Evolutionary conservation across 495 filamentous ascomycete species (phyloP).

Genomic region (Penicillium desertorum): DNA sequence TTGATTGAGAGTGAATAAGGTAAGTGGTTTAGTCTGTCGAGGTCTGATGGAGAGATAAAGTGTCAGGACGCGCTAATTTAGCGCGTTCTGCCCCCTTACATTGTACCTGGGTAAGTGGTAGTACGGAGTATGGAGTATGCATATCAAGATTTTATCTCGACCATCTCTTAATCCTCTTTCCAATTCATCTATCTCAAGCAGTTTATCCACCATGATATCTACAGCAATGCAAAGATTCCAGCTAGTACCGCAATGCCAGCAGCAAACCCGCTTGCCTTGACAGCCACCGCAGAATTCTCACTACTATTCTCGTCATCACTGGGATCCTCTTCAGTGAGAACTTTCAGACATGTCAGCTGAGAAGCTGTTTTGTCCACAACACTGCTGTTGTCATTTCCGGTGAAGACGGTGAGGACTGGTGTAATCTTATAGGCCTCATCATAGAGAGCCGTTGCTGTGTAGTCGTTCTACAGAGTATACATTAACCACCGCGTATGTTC

Average conservation of each 20-base stretch:
- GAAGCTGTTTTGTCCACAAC: not conserved
- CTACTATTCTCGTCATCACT: not conserved
- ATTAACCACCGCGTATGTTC: not conserved
- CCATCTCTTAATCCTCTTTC: not conserved
- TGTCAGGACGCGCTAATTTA: not conserved
- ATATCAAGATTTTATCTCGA: not conserved
- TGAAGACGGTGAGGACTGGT: not conserved
- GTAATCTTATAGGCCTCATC: constrained; percentile 4
- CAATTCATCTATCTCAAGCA: not conserved
- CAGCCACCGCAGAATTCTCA: not conserved
- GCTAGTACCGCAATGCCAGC: not conserved
- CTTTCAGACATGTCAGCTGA: constrained; percentile 4
- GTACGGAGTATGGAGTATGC: not conserved
- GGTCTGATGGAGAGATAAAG: not conserved
- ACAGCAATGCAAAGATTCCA: not conserved
- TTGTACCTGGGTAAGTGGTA: not conserved
- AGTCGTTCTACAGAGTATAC: not conserved
- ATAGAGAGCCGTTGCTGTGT: not conserved
- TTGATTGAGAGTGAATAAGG: not conserved
- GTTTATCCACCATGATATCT: not conserved
- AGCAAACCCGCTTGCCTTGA: not conserved
- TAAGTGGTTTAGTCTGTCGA: not conserved
- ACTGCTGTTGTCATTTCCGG: not conserved
- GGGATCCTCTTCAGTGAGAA: not conserved
- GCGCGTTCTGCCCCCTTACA: not conserved